Conservation (phyloP, 2,329 filamentous ascomycete genomes). For the Paecilomyces fulvus region DNA sequence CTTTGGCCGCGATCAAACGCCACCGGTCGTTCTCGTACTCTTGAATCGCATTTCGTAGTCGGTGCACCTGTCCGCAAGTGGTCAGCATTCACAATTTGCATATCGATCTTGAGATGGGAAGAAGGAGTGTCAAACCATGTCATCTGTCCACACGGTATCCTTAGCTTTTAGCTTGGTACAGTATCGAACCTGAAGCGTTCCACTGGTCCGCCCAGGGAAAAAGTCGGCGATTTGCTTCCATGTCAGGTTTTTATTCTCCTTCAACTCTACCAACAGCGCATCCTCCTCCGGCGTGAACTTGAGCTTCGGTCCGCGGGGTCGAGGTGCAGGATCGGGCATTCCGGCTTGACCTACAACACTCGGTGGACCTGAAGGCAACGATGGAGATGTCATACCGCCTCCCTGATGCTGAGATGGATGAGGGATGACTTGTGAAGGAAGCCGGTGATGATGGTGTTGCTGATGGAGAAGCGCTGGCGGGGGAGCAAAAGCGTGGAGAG, state of each 20-base stretch:
- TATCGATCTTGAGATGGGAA: not conserved
- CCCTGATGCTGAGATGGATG: constrained; percentile 56
- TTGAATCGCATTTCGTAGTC: constrained; percentile 30
- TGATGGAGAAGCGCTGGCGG: constrained; percentile 44
- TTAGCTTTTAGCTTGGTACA: constrained; percentile 94
- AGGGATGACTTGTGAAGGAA: constrained; percentile 64
- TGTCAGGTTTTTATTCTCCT: constrained; percentile 88
- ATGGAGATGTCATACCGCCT: constrained; percentile 39
- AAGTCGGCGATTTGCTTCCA: constrained; percentile 98
- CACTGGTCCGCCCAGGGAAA: constrained; percentile 82
- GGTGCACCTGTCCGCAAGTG: constrained; percentile 21
- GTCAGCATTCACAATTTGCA: constrained; percentile 5
- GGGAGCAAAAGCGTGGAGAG: constrained; percentile 31
- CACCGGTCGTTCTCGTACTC: constrained; percentile 62
- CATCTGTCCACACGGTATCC: constrained; percentile 86
- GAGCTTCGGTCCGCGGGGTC: constrained; percentile 78
- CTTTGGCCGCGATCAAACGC: constrained; percentile 84
- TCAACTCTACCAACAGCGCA: constrained; percentile 75
- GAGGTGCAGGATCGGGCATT: constrained; percentile 74
- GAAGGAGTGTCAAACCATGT: constrained; percentile 56
- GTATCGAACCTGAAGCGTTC: constrained; percentile 86
- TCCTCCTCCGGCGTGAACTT: constrained; percentile 94
- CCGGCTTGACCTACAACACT: constrained; percentile 78
- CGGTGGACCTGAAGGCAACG: constrained; percentile 54
- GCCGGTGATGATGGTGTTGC: constrained; percentile 61